These are phyloP conservation scores for Populus hybrid DNA, from an alignment of 441 rosid genomes.

Conservation along the genomic window DNA sequence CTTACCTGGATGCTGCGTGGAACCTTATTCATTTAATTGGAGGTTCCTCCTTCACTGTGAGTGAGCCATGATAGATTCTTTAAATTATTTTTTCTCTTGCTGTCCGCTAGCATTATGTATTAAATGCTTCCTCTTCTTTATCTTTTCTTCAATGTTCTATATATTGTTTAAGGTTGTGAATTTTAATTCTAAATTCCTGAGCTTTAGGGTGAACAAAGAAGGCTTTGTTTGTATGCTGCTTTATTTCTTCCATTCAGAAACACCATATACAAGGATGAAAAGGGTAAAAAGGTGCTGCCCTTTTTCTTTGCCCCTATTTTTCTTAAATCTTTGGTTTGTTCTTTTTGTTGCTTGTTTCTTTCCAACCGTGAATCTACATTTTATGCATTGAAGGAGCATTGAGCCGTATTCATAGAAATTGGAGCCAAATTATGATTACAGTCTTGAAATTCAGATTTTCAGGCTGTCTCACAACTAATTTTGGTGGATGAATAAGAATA, in stretches of 20 bases:
- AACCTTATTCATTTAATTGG: constrained; percentile 56
- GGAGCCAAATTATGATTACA: too few species aligned
- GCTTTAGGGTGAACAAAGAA: constrained; percentile 69
- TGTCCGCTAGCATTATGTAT: neutral
- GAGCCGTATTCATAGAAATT: neutral
- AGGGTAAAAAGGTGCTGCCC: constrained; percentile 57
- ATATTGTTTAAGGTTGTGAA: neutral
- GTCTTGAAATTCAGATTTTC: neutral
- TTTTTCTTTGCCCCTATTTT: neutral
- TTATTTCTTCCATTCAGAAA: constrained; percentile 72
- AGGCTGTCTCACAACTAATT: neutral
- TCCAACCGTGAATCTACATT: neutral
- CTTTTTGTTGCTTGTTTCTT: neutral
- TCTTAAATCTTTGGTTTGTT: neutral
- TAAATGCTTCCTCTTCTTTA: constrained; percentile 10
- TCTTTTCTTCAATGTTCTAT: constrained; percentile 10
- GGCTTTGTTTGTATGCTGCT: constrained; percentile 79
- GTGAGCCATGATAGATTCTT: constrained; percentile 17
- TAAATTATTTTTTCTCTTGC: neutral
- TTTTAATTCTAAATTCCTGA: constrained; percentile 19
- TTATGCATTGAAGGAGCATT: neutral
- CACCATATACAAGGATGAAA: constrained; percentile 49
- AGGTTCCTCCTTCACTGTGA: constrained; percentile 47
- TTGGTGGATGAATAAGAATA: neutral
- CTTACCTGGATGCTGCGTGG: constrained; percentile 70